Evolutionary conservation across 176 grass and related monocot genomes (phyloP).

Genomic region (Avena sativa): DNA sequence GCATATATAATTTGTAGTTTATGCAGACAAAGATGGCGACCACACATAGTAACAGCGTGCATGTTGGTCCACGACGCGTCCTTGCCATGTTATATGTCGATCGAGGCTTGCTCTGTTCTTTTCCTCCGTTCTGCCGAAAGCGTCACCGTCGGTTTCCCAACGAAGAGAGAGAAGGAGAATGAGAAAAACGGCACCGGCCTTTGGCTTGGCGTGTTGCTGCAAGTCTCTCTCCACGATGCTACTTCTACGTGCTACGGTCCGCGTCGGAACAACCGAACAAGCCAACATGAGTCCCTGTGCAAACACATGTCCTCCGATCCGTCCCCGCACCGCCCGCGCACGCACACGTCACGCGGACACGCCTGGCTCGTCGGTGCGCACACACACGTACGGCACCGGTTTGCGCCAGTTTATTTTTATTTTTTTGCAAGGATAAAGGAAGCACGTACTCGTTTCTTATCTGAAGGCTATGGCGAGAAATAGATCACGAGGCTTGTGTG

Average conservation of each 20-base stretch:
- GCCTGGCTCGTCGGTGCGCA: background rate
- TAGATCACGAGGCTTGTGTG: too few species aligned
- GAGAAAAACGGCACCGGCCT: background rate
- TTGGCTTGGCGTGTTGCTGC: conserved; percentile 10
- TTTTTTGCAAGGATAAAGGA: too few species aligned
- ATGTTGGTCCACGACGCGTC: conserved; percentile 7
- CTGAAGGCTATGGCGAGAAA: too few species aligned
- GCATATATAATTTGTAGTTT: too few species aligned
- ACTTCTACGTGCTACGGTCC: background rate
- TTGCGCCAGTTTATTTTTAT: too few species aligned
- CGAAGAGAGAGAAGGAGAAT: background rate
- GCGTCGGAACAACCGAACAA: background rate
- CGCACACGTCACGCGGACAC: background rate
- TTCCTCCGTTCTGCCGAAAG: conserved; percentile 27
- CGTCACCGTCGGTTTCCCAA: background rate
- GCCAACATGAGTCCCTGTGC: background rate
- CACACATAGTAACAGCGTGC: background rate
- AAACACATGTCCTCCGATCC: background rate
- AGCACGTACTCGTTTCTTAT: too few species aligned
- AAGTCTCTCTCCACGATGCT: background rate
- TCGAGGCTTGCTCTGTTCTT: background rate
- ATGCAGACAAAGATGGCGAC: too few species aligned
- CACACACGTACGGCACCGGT: background rate
- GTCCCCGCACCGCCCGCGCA: background rate
- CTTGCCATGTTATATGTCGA: background rate